Evolutionary conservation across 768 basidiomycete genomes (phyloP).

Genomic region (Dictyophora rubrovolvata): DNA sequence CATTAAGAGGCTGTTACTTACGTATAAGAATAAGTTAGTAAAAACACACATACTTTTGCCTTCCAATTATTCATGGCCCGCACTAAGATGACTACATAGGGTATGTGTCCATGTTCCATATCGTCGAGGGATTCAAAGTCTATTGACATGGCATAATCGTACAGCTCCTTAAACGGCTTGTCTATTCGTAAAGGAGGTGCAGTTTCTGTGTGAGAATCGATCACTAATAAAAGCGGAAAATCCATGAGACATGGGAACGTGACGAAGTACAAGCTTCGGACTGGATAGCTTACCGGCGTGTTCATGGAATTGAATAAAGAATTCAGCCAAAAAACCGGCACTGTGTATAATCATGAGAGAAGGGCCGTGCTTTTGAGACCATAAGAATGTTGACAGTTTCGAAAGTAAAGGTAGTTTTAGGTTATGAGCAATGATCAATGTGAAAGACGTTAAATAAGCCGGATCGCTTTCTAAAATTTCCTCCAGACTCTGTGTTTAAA

Average conservation of each 20-base stretch:
- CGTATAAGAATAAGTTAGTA: neutral
- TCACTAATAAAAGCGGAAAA: conserved; percentile 38
- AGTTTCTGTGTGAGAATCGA: conserved; percentile 79
- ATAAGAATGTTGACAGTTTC: conserved; percentile 54
- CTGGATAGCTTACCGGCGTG: conserved; percentile 53
- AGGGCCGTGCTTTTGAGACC: conserved; percentile 48
- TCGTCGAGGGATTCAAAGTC: conserved; percentile 75
- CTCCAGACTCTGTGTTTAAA: conserved; percentile 31
- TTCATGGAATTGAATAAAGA: conserved; percentile 83
- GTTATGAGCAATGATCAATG: conserved; percentile 82
- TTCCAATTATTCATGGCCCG: conserved; percentile 80
- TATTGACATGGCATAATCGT: conserved; percentile 58
- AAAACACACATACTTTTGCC: conserved; percentile 38
- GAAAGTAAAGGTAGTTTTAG: conserved; percentile 45
- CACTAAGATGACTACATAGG: conserved; percentile 83
- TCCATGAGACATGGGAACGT: neutral
- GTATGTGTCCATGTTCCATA: conserved; percentile 83
- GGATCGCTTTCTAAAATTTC: conserved; percentile 47
- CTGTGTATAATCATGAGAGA: conserved; percentile 73
- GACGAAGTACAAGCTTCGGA: neutral
- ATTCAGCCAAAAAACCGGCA: conserved; percentile 83
- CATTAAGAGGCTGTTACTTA: neutral
- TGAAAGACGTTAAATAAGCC: conserved; percentile 50
- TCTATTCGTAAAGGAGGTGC: conserved; percentile 75
- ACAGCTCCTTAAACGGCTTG: conserved; percentile 75